Evolutionary conservation across 2,329 filamentous ascomycete species (phyloP), one percentile per base, ranked within the genome.

Genomic region (Dryadomyces quercivorus): DNA sequence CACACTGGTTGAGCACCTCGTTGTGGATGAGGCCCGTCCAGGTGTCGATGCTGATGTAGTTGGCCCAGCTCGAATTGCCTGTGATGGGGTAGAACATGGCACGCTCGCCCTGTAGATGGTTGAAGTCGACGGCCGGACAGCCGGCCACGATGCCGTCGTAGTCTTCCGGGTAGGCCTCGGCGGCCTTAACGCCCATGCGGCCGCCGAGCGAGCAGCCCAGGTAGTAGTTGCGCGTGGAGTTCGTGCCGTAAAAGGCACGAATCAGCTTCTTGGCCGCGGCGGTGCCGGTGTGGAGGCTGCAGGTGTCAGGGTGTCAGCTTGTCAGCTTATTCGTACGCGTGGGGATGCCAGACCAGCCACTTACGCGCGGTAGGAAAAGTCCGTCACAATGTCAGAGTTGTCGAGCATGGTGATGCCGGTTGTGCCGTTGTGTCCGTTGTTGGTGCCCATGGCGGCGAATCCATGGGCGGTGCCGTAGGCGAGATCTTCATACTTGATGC

Each of bases 191-290:
- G 3, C 77, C 80, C 66, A 83, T 77, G 0, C 80, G 69, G 1
- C 81, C 80, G 7, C 81, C 81, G 0, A 77, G 75, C 0, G 77
- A 82, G 61, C 80, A 83, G 8, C 80, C 80, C 2, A 75, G 61
- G 57, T 75, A 82, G 63, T 82, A 83, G 0, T 71, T 73, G 52
- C 72, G 74, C 0, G 65, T 63, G 0, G 68, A 62, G 0, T 31
- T 4, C 3, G 55, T 57, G 2, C 65, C 64, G 60, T 82, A 82
- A 63, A 77, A 79, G 0, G 64, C 61, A 15, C 71, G 60, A 2
- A 70, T 67, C 20, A 82, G 64, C 18, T 69, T 56, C 60, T 78
- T 81, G 13, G 72, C 75, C 1, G 73, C 60, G 0, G 70, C 67
- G 0, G 76, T 72, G 0, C 74, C 76, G 0, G 70, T 72, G 58